Evolutionary conservation across 208 protist genomes (phyloP).

Genomic region (Willaertia magna): DNA sequence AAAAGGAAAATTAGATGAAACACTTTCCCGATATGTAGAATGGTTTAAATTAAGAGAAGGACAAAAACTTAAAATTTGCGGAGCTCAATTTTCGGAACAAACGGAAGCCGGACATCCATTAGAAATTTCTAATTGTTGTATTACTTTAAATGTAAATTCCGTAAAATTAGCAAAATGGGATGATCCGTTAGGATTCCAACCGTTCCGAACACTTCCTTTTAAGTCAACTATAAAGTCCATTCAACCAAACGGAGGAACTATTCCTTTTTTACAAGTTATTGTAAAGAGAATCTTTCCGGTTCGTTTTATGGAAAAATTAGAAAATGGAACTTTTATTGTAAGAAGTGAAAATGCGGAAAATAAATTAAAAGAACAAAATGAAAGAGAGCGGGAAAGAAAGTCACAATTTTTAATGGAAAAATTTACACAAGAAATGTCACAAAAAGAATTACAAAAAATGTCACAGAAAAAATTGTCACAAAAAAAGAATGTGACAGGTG

Average conservation of each 20-base stretch:
- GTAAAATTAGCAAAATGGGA: background rate
- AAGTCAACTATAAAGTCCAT: background rate
- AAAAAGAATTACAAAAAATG: background rate
- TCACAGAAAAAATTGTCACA: background rate
- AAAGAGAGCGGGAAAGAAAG: background rate
- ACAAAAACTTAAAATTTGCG: constrained; percentile 3
- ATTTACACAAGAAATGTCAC: background rate
- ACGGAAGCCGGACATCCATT: background rate
- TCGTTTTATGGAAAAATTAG: background rate
- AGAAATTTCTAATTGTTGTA: background rate
- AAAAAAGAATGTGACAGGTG: background rate
- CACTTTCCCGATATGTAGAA: background rate
- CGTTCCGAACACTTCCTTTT: background rate
- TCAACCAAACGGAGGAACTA: background rate
- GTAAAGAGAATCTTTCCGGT: background rate
- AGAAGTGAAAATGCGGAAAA: background rate
- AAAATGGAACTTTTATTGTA: background rate
- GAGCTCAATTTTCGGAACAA: background rate
- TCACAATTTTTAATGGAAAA: too few relatives aligned
- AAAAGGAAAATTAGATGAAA: constrained; percentile 1
- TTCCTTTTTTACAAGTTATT: background rate
- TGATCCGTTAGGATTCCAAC: background rate
- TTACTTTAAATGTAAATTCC: background rate
- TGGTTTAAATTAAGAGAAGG: background rate
- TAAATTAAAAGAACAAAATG: background rate